These are phyloP conservation scores for Fusarium sterilihyphosum DNA, from an alignment of 2,329 filamentous ascomycete genomes.

Conservation along the genomic window DNA sequence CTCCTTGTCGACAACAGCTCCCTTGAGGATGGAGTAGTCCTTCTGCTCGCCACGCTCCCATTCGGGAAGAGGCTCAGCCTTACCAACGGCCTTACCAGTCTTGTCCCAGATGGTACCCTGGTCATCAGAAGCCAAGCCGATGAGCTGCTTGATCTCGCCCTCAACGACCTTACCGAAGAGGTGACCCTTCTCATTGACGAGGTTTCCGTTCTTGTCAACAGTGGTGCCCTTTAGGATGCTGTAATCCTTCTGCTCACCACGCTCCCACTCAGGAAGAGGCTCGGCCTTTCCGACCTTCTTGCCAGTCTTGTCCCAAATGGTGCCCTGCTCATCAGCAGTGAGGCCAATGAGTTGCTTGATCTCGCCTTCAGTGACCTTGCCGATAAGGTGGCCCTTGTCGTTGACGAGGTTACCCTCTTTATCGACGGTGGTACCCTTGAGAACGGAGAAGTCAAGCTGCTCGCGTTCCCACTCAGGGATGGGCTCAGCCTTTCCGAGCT, in stretches of 20 bases:
- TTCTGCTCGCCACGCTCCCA: slow-evolving; percentile 58
- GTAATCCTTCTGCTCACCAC: slow-evolving; percentile 49
- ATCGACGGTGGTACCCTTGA: slow-evolving; percentile 65
- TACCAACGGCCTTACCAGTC: slow-evolving; percentile 72
- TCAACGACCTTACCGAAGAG: slow-evolving; percentile 71
- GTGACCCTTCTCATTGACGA: slow-evolving; percentile 62
- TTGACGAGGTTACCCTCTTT: slow-evolving; percentile 68
- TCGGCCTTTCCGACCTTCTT: slow-evolving; percentile 74
- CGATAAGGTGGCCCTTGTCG: slow-evolving; percentile 64
- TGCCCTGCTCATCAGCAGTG: slow-evolving; percentile 72
- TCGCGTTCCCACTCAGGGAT: slow-evolving; percentile 63
- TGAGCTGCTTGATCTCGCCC: slow-evolving; percentile 72
- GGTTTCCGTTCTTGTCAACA: slow-evolving; percentile 68
- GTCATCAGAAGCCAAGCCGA: slow-evolving; percentile 71
- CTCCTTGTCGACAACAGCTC: slow-evolving; percentile 53
- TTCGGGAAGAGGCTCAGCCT: slow-evolving; percentile 70
- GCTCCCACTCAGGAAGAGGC: slow-evolving; percentile 66
- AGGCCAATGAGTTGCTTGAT: slow-evolving; percentile 71
- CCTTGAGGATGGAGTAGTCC: slow-evolving; percentile 32
- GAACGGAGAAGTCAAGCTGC: slow-evolving; percentile 31
- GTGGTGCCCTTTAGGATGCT: slow-evolving; percentile 56
- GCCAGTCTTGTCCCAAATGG: slow-evolving; percentile 69
- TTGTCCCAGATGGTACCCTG: slow-evolving; percentile 74
- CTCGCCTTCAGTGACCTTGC: slow-evolving; percentile 70
- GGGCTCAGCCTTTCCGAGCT: slow-evolving; percentile 72